Base-by-base conservation (phyloP, 2,329 filamentous ascomycete species). In the Graphilbum sp. region DNA sequence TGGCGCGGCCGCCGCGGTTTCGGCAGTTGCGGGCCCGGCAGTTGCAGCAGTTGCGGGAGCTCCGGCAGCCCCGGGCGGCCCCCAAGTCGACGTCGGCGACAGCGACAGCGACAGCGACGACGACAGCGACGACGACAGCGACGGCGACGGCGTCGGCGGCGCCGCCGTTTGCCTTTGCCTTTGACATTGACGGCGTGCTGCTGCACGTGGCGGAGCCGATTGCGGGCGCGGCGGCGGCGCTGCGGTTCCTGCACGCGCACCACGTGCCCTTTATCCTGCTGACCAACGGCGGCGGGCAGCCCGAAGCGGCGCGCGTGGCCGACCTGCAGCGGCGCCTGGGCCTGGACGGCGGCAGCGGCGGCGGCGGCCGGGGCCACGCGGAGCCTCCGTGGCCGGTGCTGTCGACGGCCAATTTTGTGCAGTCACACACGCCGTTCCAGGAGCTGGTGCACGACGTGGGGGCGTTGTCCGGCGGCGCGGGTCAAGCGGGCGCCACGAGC, bases 281-380 rank as follows among this genome's bases (percentile, higher is more conserved):
- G 45, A 98, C 90, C 42, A 98, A 98, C 58, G 90, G 90, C 48
- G 90, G 90, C 32, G 90, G 90, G 41, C 85, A 80, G 52, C 73
- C 76, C 45, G 88, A 96, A 58, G 63, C 63, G 3, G 76, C 81
- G 41, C 72, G 84, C 16, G 79, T 85, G 23, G 62, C 63, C 8
- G 79, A 87, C 43, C 65, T 92, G 38, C 76, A 71, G 47, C 55
- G 67, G 32, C 75, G 74, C 47, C 67, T 92, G 7, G 63, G 46
- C 3, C 67, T 98, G 43, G 96, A 88, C 41, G 95, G 95, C 57
- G 87, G 87, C 47, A 87, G 87, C 32, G 87, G 88, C 43, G 84
- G 79, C 53, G 72, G 76, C 44, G n/a, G 11, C 16, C 5, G 3
- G 5, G n/a, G 6, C 30, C 5, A 16, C 8, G n/a, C 30, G 5